phyloP scores from a whole-genome alignment of 768 basidiomycete species.

The Multifurca ochricompacta region DNA sequence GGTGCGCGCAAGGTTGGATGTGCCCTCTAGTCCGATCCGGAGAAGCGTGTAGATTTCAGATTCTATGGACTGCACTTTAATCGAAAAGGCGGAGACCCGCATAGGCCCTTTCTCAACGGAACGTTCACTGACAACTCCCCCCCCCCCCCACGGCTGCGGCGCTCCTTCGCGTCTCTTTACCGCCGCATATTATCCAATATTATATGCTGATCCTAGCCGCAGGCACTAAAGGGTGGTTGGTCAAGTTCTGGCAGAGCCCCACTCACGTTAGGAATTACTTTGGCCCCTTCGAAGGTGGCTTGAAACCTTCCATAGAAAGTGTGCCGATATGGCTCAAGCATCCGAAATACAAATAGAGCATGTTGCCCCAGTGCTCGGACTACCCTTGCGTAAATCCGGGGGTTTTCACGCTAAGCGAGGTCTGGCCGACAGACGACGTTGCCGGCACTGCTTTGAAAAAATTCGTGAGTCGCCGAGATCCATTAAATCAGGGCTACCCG shows the following conservation, averaged over 20 bases:
- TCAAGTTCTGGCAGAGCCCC: too few relatives aligned
- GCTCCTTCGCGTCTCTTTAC: neutral
- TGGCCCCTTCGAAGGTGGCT: too few relatives aligned
- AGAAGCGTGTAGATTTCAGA: neutral
- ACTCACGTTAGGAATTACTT: too few relatives aligned
- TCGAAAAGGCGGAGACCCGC: neutral
- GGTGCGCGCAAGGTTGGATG: neutral
- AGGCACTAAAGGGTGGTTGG: neutral
- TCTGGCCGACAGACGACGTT: neutral
- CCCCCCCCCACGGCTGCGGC: too few relatives aligned
- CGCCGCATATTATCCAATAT: neutral
- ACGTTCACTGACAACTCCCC: neutral
- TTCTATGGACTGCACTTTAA: neutral
- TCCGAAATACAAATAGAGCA: neutral
- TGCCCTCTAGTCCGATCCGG: neutral
- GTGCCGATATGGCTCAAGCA: too few relatives aligned
- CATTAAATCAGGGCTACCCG: too few relatives aligned
- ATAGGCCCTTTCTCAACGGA: neutral
- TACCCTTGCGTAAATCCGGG: neutral
- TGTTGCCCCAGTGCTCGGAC: neutral
- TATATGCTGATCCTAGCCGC: too few relatives aligned
- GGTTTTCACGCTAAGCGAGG: neutral
- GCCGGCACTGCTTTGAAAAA: constrained; percentile 7
- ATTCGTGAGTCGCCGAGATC: neutral
- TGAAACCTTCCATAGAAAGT: too few relatives aligned